Evolutionary conservation across 768 basidiomycete genomes (phyloP), one percentile per base, ranked within the genome.

Genomic region (Gymnopilus dilepis): DNA sequence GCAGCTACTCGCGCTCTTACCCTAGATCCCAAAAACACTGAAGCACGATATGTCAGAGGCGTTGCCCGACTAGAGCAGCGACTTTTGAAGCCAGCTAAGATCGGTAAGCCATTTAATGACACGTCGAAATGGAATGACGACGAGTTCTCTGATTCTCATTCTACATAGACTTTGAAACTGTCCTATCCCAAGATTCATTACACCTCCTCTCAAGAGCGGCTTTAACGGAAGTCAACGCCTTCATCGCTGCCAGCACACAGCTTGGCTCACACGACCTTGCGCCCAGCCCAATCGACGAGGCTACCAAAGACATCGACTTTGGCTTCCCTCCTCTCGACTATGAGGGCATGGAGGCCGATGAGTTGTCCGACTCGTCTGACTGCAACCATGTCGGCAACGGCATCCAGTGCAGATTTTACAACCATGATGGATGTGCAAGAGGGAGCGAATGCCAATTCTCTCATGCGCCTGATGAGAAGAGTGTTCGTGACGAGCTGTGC

Each of bases 321-420:
- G 64, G 70, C 24, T 78, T 76, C 62, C 76, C 77, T 0, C 72
- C 69, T 42, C 71, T 68, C 45, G 70, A 76, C 41, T 78, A 77
- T 3, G 73, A 76, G 2, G 65, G 72, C 6, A 59, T 74, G 4
- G 79, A 80, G 26, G 69, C 78, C 47, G 79, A 76, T 7, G 78
- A 78, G 1, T 73, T 78, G 8, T 84, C 82, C 0, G 86, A 86
- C 68, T 83, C 83, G 11, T 84, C 82, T 53, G 86, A 87, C 64
- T 85, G 77, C 61, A 72, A 75, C 38, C 85, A 86, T 60, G 67
- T 66, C 1, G 86, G 85, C 4, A 86, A 84, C 51, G 78, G 79
- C 2, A 74, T 78, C 2, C 80, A 85, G 0, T 88, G 86, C 68
- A 76, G 80, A 45, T 84, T 82, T 67, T 85, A 87, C 67, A 87